Percentiles rank a stretch among this genome's conserved stretches.
These are phyloP conservation scores for Begonia loranthoides DNA, from an alignment of 306 rosid species.

Conservation along the genomic window DNA sequence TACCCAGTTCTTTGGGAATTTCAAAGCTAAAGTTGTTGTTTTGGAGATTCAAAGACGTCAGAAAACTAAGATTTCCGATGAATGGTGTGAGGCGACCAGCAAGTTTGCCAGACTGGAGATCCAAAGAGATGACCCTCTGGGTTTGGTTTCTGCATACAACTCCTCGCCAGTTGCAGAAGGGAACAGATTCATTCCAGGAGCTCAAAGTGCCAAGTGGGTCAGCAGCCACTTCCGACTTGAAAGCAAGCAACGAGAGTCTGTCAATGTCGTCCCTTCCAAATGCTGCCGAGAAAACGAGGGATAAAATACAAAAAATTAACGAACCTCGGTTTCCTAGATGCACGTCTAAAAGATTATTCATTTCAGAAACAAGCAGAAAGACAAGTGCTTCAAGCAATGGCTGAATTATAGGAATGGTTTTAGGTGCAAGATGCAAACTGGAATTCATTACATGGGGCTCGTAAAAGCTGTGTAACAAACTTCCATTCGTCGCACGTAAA, in stretches of 20 bases:
- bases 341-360: too few relatives aligned
- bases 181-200: slow-evolving; percentile 17
- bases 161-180: slow-evolving; percentile 17
- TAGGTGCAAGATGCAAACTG: too few relatives aligned
- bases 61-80: slow-evolving; percentile 16
- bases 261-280: slow-evolving; percentile 6
- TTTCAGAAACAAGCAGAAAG: too few relatives aligned
- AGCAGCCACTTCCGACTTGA: slow-evolving; percentile 7
- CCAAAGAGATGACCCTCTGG: slow-evolving; percentile 8
- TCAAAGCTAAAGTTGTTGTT: slow-evolving; percentile 9
- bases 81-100: slow-evolving; percentile 9
- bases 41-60: slow-evolving; percentile 1
- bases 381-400: too few relatives aligned
- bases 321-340: too few relatives aligned
- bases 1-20: slow-evolving; percentile 15
- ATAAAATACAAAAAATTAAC: too few relatives aligned
- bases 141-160: slow-evolving; percentile 9
- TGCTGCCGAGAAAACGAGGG: not conserved
- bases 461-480: too few relatives aligned
- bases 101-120: slow-evolving; percentile 1
- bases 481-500: too few relatives aligned
- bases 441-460: too few relatives aligned
- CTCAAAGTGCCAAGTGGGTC: slow-evolving; percentile 8
- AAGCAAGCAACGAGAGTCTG: slow-evolving; percentile 9
- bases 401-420: too few relatives aligned